phyloP scores from a whole-genome alignment of 1,284 basidiomycete genomes.

The Tetrapyrgos nigripes region DNA sequence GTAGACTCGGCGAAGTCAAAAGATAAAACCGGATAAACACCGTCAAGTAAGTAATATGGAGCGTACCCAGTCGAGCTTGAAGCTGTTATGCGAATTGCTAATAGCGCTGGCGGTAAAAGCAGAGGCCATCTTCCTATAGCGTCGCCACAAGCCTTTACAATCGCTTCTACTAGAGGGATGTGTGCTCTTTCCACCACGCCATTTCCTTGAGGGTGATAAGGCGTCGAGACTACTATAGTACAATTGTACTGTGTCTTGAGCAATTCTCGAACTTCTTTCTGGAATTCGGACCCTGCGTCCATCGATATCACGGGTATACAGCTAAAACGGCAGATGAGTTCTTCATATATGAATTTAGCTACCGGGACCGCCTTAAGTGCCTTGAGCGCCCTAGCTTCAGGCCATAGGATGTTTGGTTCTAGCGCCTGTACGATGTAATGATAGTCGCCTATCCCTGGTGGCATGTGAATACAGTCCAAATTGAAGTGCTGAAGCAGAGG shows the following conservation, averaged over 20 bases:
- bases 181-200: slow-evolving; percentile 34
- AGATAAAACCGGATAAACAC: slow-evolving; percentile 33
- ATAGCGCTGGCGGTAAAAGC: slow-evolving; percentile 15
- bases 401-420: slow-evolving; percentile 30
- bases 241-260: slow-evolving; percentile 31
- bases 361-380: slow-evolving; percentile 20
- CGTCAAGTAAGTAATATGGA: slow-evolving; percentile 42
- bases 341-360: slow-evolving; percentile 35
- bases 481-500: slow-evolving; percentile 24
- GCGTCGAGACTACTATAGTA: slow-evolving; percentile 27
- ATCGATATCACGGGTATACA: slow-evolving; percentile 28
- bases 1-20: slow-evolving; percentile 39
- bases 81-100: slow-evolving; percentile 24
- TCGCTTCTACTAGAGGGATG: slow-evolving; percentile 25
- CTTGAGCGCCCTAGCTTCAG: slow-evolving; percentile 27
- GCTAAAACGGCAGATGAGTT: slow-evolving; percentile 34
- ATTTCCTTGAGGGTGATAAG: slow-evolving; percentile 40
- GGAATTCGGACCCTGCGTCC: slow-evolving; percentile 37
- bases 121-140: slow-evolving; percentile 16
- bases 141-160: slow-evolving; percentile 29
- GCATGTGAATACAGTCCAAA: slow-evolving; percentile 37
- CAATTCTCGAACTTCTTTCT: slow-evolving; percentile 25
- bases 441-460: slow-evolving; percentile 20
- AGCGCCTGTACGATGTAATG: slow-evolving; percentile 33
- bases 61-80: slow-evolving; percentile 22